Base-by-base conservation (phyloP, 2,329 filamentous ascomycete genomes). In the Aspergillus sp. region DNA sequence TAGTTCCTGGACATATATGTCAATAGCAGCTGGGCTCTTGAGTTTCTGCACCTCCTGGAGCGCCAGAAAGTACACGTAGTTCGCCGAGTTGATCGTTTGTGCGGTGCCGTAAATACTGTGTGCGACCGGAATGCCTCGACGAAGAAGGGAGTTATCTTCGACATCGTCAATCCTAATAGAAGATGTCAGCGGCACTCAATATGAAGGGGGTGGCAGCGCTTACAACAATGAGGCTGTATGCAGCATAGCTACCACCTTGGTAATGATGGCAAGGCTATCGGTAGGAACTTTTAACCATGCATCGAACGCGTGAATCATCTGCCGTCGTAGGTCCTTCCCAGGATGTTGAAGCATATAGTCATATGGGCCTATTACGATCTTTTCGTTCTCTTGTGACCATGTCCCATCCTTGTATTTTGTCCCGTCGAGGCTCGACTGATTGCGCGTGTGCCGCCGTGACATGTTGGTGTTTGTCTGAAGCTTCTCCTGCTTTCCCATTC, bases 21-120 rank as follows among this genome's bases (percentile, higher is more conserved):
- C 72, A 60, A 79, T 80, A 4, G 77, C 78, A 38, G 68, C 66
- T 3, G 76, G 74, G 57, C 77, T 78, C 7, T 75, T 72, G 7
- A 82, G 71, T 49, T 78, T 73, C 51, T 77, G 74, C 0, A 80
- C 71, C 62, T 81, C 77, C 62, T 79, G 76, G 34, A 79, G 66
- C 9, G 80, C 79, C 6, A 79, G 70, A 59, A 83, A 81, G 64
- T 81, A 83, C 22, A 80, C 76, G 59, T 81, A 82, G 64, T 82
- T 84, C 45, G 81, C 81, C 11, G 78, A 80, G 71, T 84, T 84
- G 69, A 84, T 84, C 2, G 82, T 82, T 63, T 83, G 82, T 13
- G 81, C 77, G 6, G 73, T 76, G 51, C 82, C 82, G 67, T 82
- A 84, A 52, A 84, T 80, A 57, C 74, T 77, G 69, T 84, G 82